These are phyloP conservation scores for Reticulascus tulasneorum DNA, from an alignment of 2,329 filamentous ascomycete genomes.

Conservation along the genomic window DNA sequence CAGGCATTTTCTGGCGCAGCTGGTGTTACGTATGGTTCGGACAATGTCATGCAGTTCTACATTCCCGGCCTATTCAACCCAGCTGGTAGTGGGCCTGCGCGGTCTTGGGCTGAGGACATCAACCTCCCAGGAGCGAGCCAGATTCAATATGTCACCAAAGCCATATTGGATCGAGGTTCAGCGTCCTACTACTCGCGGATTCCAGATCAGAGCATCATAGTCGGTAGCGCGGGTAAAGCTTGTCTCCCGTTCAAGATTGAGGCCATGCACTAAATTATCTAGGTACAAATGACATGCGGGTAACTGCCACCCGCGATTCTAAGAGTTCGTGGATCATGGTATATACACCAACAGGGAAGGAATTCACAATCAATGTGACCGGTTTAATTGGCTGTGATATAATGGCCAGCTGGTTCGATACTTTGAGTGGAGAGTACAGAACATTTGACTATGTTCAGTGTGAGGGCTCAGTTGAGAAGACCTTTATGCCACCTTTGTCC, in stretches of 20 bases:
- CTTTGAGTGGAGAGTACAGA: slow-evolving; percentile 8
- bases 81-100: slow-evolving; percentile 12
- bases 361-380: slow-evolving; percentile 14
- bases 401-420: slow-evolving; percentile 14
- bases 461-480: slow-evolving; percentile 1
- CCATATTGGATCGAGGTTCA: slow-evolving; percentile 14
- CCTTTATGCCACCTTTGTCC: slow-evolving; percentile 12
- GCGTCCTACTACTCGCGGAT: slow-evolving; percentile 11
- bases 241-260: too few relatives aligned
- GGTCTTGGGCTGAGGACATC: slow-evolving; percentile 13
- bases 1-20: slow-evolving; percentile 16
- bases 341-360: slow-evolving; percentile 14
- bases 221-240: too few relatives aligned
- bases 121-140: slow-evolving; percentile 14
- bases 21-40: slow-evolving; percentile 15
- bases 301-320: slow-evolving; percentile 14
- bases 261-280: too few relatives aligned
- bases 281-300: slow-evolving; percentile 12
- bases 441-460: slow-evolving; percentile 11
- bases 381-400: slow-evolving; percentile 7
- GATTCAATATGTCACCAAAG: slow-evolving; percentile 15
- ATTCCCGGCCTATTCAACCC: slow-evolving; percentile 11
- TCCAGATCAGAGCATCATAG: slow-evolving; percentile 12
- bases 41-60: slow-evolving; percentile 17
- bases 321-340: slow-evolving; percentile 16